Base-by-base conservation (phyloP, 148 eudicot genomes). In the Selenicereus undatus region DNA sequence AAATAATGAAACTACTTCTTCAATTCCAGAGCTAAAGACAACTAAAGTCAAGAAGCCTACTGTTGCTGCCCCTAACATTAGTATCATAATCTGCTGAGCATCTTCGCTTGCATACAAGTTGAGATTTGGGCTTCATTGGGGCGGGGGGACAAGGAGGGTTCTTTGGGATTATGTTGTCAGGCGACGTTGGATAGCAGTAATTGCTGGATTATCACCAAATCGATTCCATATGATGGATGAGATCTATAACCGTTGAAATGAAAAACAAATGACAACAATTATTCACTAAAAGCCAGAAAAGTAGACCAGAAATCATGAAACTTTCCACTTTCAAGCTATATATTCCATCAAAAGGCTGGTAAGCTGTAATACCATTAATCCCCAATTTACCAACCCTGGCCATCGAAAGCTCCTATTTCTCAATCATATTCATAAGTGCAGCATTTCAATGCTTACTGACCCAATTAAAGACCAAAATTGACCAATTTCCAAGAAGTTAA, bases 361-460 rank as follows among this genome's bases (percentile, higher is more conserved):
- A 96, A 3, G 93, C 82, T 5, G 93, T 90, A 81, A 93, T 94
- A 29, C 92, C 97, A 83, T 89, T 86, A 13, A 93, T 86, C 36
- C 90, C 85, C 86, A 88, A 79, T 62, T 85, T 86, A 82, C 84
- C 80, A 69, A 69, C 83, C 3, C 77, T 83, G 0, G 80, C 81
- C 52, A 88, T 82, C 52, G 88, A 88, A 56, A 75, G 75, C 18
- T 81, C 74, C 98, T 97, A 95, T 45, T 84, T 76, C 84, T 93
- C 94, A 66, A 95, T 90, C 89, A 95, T 88, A 90, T 95, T 94
- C 86, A 91, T n/a, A n/a, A n/a, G n/a, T n/a, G n/a, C n/a, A n/a
- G n/a, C n/a, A n/a, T n/a, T n/a, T n/a, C n/a, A n/a, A n/a, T n/a
- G n/a, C n/a, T n/a, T n/a, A n/a, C n/a, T n/a, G n/a, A n/a, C n/a